phyloP scores from a whole-genome alignment of 2,329 filamentous ascomycete species.

The Fusarium anthophilum region DNA sequence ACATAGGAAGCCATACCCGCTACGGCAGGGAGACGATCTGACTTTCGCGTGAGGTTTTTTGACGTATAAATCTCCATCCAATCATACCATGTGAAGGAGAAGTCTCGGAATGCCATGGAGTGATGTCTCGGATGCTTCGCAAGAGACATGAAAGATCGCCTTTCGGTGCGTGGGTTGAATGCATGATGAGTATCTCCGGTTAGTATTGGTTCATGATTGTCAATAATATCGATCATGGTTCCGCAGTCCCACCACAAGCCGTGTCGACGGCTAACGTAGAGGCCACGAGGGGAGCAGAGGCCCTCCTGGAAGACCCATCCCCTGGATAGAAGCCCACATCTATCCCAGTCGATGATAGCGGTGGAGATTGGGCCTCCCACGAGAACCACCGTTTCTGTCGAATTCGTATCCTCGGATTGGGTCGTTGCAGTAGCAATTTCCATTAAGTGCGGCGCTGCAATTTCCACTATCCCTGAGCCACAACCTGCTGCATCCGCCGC shows the following conservation, averaged over 20 bases:
- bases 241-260: neutral
- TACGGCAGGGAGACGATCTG: neutral
- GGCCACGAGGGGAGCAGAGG: neutral
- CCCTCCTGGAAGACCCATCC: neutral
- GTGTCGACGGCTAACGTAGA: neutral
- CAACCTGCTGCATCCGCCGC: neutral
- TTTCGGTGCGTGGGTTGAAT: neutral
- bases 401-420: accelerated
- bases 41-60: accelerated
- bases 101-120: neutral
- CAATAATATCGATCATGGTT: neutral
- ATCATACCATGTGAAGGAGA: neutral
- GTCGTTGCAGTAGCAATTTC: neutral
- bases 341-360: neutral
- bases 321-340: neutral
- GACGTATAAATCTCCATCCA: neutral
- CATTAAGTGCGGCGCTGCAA: neutral
- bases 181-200: accelerated
- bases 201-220: accelerated
- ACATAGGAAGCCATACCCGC: neutral
- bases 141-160: neutral
- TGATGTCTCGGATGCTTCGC: accelerated
- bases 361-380: neutral
- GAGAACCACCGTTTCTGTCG: accelerated
- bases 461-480: neutral